phyloP scores from a whole-genome alignment of 1,139 yeast species.

The Sugiyamaella castrensis region DNA sequence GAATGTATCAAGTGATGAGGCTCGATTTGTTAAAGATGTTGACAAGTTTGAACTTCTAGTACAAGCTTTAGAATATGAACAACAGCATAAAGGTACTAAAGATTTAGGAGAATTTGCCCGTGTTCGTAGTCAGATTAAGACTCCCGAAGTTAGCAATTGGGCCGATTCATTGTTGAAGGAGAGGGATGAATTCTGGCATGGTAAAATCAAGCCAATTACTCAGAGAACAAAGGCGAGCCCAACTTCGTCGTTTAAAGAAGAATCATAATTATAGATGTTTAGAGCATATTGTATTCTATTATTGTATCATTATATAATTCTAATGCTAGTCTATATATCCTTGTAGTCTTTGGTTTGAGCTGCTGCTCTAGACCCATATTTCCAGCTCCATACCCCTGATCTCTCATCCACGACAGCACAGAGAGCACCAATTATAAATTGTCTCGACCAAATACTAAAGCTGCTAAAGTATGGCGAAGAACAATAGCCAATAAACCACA shows the following conservation, averaged over 20 bases:
- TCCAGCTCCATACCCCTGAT: constrained; percentile 4
- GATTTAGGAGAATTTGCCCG: constrained; percentile 66
- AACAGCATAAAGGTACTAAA: constrained; percentile 52
- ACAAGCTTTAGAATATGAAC: constrained; percentile 88
- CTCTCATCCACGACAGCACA: constrained; percentile 5
- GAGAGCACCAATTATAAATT: constrained; percentile 44
- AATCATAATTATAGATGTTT: no score
- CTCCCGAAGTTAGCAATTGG: constrained; percentile 68
- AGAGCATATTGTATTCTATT: background rate
- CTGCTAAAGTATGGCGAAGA: constrained; percentile 81
- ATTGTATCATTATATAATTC: background rate
- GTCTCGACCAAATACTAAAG: constrained; percentile 84
- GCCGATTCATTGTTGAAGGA: constrained; percentile 62
- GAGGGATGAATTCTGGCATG: constrained; percentile 48
- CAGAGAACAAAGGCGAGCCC: constrained; percentile 9
- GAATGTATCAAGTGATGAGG: constrained; percentile 74
- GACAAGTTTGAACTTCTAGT: constrained; percentile 91
- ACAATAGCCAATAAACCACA: constrained; percentile 66
- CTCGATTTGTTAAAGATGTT: constrained; percentile 86
- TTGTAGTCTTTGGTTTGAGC: background rate
- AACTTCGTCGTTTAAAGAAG: background rate
- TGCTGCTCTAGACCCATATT: no score
- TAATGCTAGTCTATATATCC: background rate
- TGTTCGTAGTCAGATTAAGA: constrained; percentile 62
- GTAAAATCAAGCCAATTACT: constrained; percentile 12